Evolutionary conservation across 2,329 filamentous ascomycete species (phyloP), one percentile per base, ranked within the genome.

Genomic region (Blumeria graminis): DNA sequence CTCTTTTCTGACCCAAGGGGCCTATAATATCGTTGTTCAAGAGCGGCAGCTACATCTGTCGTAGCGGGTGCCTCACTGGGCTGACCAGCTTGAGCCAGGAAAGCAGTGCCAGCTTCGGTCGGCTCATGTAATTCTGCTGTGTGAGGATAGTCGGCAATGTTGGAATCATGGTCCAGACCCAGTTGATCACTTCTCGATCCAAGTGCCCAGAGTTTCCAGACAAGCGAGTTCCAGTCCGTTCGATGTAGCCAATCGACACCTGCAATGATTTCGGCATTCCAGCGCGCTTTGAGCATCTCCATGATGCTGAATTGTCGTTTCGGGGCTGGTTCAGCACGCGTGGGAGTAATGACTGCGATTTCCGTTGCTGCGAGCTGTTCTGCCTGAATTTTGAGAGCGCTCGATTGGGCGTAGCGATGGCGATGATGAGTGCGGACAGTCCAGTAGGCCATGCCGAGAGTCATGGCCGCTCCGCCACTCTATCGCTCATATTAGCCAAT

Each of bases 391-490:
- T 76, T 77, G 7, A 83, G 71, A 57, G 74, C 63, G 60, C 74
- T 71, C 62, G 73, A 71, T 66, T 82, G 79, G 28, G 71, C 67
- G 63, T 77, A 71, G 62, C 84, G 81, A 66, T 77, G 82, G 60
- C 78, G 77, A 62, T 81, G 77, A 70, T 89, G 84, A 18, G 82
- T 72, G 64, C 82, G 76, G 36, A 86, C 71, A 53, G 81, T 79
- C 57, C 89, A 73, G 69, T 87, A 89, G 63, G 85, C 77, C 58
- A 84, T 65, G 45, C 80, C 81, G 58, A 86, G 78, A 52, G 84
- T 88, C 59, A 90, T 72, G 60, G 84, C 83, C 57, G 87, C 78
- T 62, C 85, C 85, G 65, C 84, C 81, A 61, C 83, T 78, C 84
- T 89, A 48, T 28, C 8, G 16, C 33, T 8, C 16, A 16, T 28